A percentile compares a stretch with the other conserved stretches of the same genome.
Conservation (phyloP, 1,139 yeast species). For the Saccharomyces hybrid region DNA sequence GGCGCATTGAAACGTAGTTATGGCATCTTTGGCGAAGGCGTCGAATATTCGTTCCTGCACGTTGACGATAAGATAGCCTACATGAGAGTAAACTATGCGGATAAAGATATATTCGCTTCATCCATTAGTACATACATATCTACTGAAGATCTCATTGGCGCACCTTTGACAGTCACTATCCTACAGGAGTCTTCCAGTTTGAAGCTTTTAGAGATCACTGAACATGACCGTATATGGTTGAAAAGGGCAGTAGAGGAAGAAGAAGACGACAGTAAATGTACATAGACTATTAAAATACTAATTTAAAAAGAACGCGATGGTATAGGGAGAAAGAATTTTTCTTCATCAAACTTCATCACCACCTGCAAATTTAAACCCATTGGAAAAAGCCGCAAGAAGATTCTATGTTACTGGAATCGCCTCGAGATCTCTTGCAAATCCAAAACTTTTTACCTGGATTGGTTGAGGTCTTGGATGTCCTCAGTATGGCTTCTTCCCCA, state of each 20-base stretch:
- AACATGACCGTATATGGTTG: slow-evolving; percentile 27
- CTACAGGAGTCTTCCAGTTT: slow-evolving; percentile 16
- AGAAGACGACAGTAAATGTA: slow-evolving; percentile 9
- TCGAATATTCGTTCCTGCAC: slow-evolving; percentile 29
- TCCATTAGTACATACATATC: slow-evolving; percentile 31
- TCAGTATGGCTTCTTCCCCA: slow-evolving; percentile 41
- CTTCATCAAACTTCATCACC: not conserved
- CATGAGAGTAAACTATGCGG: slow-evolving; percentile 26
- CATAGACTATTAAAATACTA: slow-evolving; percentile 1
- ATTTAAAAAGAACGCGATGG: not conserved
- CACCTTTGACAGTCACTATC: slow-evolving; percentile 19
- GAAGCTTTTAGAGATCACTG: slow-evolving; percentile 10
- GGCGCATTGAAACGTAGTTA: slow-evolving; percentile 32
- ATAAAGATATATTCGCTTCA: slow-evolving; percentile 26
- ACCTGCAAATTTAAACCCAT: slow-evolving; percentile 28
- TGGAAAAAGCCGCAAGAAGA: slow-evolving; percentile 37
- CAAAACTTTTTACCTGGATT: slow-evolving; percentile 53
- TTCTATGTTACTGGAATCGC: slow-evolving; percentile 24
- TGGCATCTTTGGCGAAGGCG: slow-evolving; percentile 36
- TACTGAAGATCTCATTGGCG: slow-evolving; percentile 23
- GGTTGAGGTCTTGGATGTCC: slow-evolving; percentile 41
- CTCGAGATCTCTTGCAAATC: slow-evolving; percentile 43
- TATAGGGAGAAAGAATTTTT: not conserved
- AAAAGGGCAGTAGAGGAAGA: slow-evolving; percentile 19
- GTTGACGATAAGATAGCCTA: slow-evolving; percentile 22